A percentile compares a stretch with the other conserved stretches of the same genome.
Evolutionary conservation across 495 filamentous ascomycete genomes (phyloP).

Genomic region (Hyphodiscus hymeniophilus): DNA sequence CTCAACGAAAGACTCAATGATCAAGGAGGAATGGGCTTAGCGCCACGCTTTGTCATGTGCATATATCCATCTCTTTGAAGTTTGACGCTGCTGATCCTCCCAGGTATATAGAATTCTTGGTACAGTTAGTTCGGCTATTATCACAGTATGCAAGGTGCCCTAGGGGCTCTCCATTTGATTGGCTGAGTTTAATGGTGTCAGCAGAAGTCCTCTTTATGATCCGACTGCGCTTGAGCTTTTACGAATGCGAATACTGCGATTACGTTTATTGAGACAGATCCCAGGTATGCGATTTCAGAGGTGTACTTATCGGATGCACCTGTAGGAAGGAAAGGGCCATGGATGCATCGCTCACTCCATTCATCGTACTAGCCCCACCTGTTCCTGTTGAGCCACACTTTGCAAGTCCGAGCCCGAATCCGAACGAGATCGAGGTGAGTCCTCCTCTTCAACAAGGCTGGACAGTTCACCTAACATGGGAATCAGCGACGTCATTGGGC

Average conservation of each 20-base stretch:
- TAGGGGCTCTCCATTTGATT: constrained; percentile 13
- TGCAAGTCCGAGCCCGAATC: constrained; percentile 2
- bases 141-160: constrained; percentile 20
- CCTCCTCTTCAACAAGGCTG: neutral
- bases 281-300: constrained; percentile 18
- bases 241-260: constrained; percentile 33
- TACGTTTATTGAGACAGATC: constrained; percentile 26
- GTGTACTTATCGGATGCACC: neutral
- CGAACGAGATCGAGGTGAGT: constrained; percentile 14
- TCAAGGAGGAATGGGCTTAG: constrained; percentile 40
- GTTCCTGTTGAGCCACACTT: constrained; percentile 10
- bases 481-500: constrained; percentile 36
- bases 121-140: constrained; percentile 38
- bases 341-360: constrained; percentile 17
- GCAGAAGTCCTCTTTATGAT: constrained; percentile 43
- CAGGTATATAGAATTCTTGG: constrained; percentile 37
- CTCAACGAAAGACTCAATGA: constrained; percentile 32
- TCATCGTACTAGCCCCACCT: constrained; percentile 14
- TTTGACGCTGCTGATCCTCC: neutral
- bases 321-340: constrained; percentile 1
- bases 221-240: constrained; percentile 41
- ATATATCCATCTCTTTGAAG: neutral
- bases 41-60: constrained; percentile 43
- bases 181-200: constrained; percentile 6
- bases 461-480: neutral